Percentiles rank a stretch among this genome's conserved stretches.
phyloP scores from a whole-genome alignment of 2,329 filamentous ascomycete genomes.

The Penicillium freii region DNA sequence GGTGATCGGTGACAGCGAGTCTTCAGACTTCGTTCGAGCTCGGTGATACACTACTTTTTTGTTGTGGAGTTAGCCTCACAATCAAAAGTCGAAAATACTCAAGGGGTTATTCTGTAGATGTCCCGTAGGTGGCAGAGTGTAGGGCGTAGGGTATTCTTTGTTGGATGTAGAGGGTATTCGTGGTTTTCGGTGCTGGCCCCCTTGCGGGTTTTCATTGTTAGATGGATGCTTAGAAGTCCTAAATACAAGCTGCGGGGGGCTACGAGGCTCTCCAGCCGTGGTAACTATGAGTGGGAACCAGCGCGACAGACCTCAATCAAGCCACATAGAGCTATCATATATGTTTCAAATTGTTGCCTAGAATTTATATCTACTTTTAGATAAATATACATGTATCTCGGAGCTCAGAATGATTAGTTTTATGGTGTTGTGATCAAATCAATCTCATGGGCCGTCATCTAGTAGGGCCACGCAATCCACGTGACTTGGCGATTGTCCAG shows the following conservation, averaged over 20 bases:
- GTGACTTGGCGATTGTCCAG: neutral
- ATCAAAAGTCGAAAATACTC: neutral
- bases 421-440: neutral
- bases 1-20: neutral
- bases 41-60: slow-evolving; percentile 1
- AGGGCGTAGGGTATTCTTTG: neutral
- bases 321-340: neutral
- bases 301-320: neutral
- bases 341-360: neutral
- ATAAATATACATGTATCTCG: neutral
- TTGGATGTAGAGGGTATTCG: neutral
- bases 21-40: neutral
- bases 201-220: neutral
- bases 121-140: neutral
- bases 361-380: accelerated
- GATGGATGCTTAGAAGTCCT: neutral
- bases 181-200: neutral
- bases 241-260: neutral
- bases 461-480: neutral
- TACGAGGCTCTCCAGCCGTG: too few relatives aligned
- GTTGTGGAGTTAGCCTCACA: slow-evolving; percentile 4
- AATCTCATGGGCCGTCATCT: neutral
- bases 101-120: neutral
- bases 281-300: neutral
- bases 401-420: too few relatives aligned